Percentiles rank a stretch among this genome's conserved stretches.
phyloP scores from a whole-genome alignment of 148 eudicot species.

The Cornus florida region DNA sequence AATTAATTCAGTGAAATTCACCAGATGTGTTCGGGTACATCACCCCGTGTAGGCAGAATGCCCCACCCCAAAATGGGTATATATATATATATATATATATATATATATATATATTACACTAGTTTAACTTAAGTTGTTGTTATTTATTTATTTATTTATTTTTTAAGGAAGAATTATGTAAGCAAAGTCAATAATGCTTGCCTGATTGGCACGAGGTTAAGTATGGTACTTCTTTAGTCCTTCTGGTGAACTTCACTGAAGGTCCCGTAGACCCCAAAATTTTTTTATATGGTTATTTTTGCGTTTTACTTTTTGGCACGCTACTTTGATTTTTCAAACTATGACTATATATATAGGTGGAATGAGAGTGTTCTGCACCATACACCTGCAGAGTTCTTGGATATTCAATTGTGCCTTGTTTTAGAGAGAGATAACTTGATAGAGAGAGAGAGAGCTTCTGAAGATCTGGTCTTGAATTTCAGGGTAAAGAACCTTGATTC shows the following conservation, averaged over 20 bases:
- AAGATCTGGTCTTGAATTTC: conserved; percentile 1
- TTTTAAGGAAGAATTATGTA: too few relatives aligned
- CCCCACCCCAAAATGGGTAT: too few relatives aligned
- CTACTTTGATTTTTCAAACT: neutral
- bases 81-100: too few relatives aligned
- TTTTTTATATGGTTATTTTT: neutral
- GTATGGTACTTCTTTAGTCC: neutral
- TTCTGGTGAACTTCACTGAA: conserved; percentile 7
- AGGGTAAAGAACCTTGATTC: conserved; percentile 6
- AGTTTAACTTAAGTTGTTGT: too few relatives aligned
- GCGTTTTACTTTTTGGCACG: neutral
- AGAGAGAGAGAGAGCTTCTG: conserved; percentile 5
- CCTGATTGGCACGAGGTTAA: neutral
- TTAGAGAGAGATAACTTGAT: neutral
- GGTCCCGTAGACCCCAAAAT: neutral
- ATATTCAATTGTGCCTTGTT: conserved; percentile 6
- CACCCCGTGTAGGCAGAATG: too few relatives aligned
- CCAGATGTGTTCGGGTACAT: too few relatives aligned
- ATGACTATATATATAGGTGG: conserved; percentile 1
- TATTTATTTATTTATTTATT: too few relatives aligned
- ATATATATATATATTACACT: too few relatives aligned
- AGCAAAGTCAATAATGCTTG: too few relatives aligned
- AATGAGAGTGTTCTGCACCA: neutral
- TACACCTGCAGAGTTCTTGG: neutral
- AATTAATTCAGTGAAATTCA: too few relatives aligned